Conservation (phyloP, 441 rosid species). For the Brassica hybrid region DNA sequence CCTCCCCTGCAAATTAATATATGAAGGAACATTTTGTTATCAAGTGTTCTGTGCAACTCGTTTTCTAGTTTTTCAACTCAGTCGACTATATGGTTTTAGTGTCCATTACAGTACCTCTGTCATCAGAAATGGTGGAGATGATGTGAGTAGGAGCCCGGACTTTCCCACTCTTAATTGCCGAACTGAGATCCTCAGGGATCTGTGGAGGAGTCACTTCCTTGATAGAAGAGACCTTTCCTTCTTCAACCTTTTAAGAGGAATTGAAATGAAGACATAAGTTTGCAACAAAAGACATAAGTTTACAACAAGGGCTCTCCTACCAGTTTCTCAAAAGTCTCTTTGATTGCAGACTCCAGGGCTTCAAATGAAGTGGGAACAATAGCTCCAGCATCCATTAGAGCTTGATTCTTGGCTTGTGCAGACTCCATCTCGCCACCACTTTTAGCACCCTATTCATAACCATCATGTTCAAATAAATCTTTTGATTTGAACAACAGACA, state of each 20-base stretch:
- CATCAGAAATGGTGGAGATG: conserved; percentile 95
- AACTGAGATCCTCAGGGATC: background rate
- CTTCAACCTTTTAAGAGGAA: conserved; percentile 59
- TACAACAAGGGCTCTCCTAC: conserved; percentile 22
- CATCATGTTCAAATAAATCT: conserved; percentile 10
- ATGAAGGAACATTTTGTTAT: background rate
- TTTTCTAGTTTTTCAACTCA: background rate
- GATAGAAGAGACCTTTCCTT: conserved; percentile 73
- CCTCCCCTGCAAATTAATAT: conserved; percentile 64
- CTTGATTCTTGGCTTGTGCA: conserved; percentile 97
- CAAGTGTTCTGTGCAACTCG: background rate
- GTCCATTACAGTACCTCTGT: conserved; percentile 52
- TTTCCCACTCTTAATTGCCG: conserved; percentile 74
- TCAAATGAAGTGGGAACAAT: conserved; percentile 91
- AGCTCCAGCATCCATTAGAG: conserved; percentile 86
- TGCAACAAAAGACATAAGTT: conserved; percentile 3
- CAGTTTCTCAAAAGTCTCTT: conserved; percentile 89
- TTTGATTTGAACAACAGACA: background rate
- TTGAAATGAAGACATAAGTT: conserved; percentile 8
- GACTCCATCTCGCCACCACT: conserved; percentile 99
- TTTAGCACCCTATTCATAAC: conserved; percentile 80
- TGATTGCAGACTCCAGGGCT: conserved; percentile 74
- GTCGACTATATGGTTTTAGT: background rate
- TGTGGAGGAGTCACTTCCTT: conserved; percentile 54
- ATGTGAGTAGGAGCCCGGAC: conserved; percentile 79